phyloP scores from a whole-genome alignment of 2,329 filamentous ascomycete genomes.

The Apiospora saccharicola region DNA sequence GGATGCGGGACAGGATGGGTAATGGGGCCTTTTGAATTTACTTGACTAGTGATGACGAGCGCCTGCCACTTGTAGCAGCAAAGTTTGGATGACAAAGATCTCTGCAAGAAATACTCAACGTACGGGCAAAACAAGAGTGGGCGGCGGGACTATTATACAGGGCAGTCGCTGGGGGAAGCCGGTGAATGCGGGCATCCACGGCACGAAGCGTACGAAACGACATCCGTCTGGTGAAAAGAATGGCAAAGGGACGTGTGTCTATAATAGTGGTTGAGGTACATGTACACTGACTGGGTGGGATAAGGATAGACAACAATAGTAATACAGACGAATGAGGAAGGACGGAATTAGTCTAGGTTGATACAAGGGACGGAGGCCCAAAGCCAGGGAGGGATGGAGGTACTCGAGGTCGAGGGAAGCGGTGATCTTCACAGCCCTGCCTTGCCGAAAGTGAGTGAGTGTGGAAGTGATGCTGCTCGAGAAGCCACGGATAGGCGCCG shows the following conservation, averaged over 20 bases:
- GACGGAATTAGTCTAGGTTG: neutral
- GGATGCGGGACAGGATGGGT: conserved; percentile 17
- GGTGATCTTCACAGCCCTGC: conserved; percentile 1
- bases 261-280: neutral
- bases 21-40: conserved; percentile 21
- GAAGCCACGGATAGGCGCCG: conserved; percentile 12
- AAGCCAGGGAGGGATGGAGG: neutral
- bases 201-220: conserved; percentile 27
- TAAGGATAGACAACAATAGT: neutral
- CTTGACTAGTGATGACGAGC: conserved; percentile 20
- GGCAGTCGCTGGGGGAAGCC: conserved; percentile 15
- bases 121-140: neutral
- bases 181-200: conserved; percentile 26
- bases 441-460: neutral
- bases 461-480: neutral
- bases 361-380: neutral
- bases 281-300: neutral
- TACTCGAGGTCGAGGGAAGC: neutral
- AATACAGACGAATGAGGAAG: conserved; percentile 18
- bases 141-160: conserved; percentile 4
- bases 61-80: conserved; percentile 2
- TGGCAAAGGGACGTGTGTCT: conserved; percentile 6
- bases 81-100: conserved; percentile 21
- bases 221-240: conserved; percentile 24
- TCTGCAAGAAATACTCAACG: conserved; percentile 8